Percentiles rank a stretch among this genome's conserved stretches.
Conservation (phyloP, 2,329 filamentous ascomycete species). For the Aspergillus uvarum region DNA sequence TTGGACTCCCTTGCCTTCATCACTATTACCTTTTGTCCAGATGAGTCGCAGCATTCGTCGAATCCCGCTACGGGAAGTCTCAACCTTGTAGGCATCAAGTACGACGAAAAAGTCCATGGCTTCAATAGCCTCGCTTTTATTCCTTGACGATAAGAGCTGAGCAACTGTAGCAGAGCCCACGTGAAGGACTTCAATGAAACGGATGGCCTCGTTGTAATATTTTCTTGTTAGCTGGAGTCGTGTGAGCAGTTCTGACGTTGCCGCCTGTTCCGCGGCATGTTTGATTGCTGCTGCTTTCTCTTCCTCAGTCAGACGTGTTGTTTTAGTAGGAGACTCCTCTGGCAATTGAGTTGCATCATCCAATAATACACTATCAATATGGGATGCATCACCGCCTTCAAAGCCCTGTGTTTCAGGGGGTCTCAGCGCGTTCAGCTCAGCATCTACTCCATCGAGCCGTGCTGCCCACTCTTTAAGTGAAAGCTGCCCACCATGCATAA, state of each 20-base stretch:
- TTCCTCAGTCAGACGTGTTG: slow-evolving; percentile 71
- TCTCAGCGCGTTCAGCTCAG: slow-evolving; percentile 76
- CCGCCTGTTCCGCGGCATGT: slow-evolving; percentile 82
- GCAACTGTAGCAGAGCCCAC: slow-evolving; percentile 76
- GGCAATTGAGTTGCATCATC: slow-evolving; percentile 86
- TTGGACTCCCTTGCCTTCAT: slow-evolving; percentile 97
- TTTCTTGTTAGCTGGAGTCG: slow-evolving; percentile 84
- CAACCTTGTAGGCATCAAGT: slow-evolving; percentile 92
- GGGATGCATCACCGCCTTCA: slow-evolving; percentile 65
- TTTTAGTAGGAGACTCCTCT: slow-evolving; percentile 63
- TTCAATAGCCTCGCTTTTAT: slow-evolving; percentile 98
- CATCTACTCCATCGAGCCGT: slow-evolving; percentile 77
- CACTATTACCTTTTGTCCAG: slow-evolving; percentile 99
- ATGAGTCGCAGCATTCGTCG: slow-evolving; percentile 94
- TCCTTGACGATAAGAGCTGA: slow-evolving; percentile 86
- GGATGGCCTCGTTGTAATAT: slow-evolving; percentile 90
- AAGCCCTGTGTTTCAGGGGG: slow-evolving; percentile 72
- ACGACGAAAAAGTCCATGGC: slow-evolving; percentile 98
- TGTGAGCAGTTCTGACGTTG: slow-evolving; percentile 82
- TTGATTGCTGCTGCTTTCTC: slow-evolving; percentile 70
- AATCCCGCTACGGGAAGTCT: slow-evolving; percentile 89
- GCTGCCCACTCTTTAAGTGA: slow-evolving; percentile 81
- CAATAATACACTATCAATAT: slow-evolving; percentile 73
- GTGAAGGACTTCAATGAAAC: slow-evolving; percentile 89
- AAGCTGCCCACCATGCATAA: slow-evolving; percentile 85